A percentile compares a stretch with the other conserved stretches of the same genome.
Evolutionary conservation across 2,329 filamentous ascomycete genomes (phyloP).

Genomic region (Gaeumannomyces tritici): DNA sequence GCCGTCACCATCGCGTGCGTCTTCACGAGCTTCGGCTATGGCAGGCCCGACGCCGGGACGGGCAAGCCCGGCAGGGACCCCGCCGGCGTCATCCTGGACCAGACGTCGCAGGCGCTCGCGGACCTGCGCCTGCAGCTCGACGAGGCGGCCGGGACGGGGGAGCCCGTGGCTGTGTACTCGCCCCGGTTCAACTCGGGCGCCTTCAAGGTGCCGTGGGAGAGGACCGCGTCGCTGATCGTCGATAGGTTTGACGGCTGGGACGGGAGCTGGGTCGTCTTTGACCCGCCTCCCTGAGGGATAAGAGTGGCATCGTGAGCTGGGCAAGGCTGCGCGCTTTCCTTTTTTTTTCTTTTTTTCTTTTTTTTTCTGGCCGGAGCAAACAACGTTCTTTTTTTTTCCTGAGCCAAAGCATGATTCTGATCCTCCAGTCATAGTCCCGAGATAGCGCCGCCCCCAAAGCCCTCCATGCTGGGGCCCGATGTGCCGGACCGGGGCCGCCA

Average conservation of each 20-base stretch:
- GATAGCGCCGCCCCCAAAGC: not conserved
- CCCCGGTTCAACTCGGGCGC: conserved; percentile 14
- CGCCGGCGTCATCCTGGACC: conserved; percentile 7
- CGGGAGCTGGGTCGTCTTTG: conserved; percentile 1
- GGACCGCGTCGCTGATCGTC: conserved; percentile 5
- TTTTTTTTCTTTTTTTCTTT: too few relatives aligned
- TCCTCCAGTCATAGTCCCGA: not conserved
- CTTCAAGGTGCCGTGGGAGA: conserved; percentile 13
- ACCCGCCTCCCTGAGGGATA: not conserved
- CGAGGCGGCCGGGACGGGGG: not conserved
- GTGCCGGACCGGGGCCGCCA: not conserved
- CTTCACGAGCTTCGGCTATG: conserved; percentile 14
- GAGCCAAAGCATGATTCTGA: not conserved
- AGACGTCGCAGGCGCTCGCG: conserved; percentile 11
- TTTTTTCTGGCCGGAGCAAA: too few relatives aligned
- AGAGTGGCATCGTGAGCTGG: not conserved
- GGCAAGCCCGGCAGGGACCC: conserved; percentile 12
- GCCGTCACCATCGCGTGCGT: conserved; percentile 13
- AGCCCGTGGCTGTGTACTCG: conserved; percentile 10
- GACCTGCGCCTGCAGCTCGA: conserved; percentile 10
- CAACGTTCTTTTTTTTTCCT: too few relatives aligned
- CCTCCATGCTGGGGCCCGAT: not conserved
- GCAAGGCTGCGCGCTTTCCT: not conserved
- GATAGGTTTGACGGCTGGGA: conserved; percentile 4
- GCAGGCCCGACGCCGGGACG: conserved; percentile 4